phyloP scores from a whole-genome alignment of 192 early-diverging fungal genomes.

The Linnemannia hyalina region DNA sequence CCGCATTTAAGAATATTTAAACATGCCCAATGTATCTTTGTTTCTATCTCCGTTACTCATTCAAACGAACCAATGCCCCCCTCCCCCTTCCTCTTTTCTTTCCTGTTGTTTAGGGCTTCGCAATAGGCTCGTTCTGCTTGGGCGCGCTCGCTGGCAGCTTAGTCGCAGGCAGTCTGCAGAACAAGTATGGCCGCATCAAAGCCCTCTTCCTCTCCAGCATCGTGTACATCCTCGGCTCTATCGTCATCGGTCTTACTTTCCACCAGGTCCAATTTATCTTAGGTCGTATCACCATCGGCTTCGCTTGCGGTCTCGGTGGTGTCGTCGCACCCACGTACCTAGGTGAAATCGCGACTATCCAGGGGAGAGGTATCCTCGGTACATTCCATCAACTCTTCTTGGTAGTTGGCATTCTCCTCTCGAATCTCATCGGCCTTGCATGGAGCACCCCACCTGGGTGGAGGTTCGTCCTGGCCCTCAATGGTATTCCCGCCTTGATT shows the following conservation, averaged over 20 bases:
- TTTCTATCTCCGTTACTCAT: too few relatives aligned
- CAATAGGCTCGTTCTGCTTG: conserved; percentile 57
- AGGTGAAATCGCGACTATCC: conserved; percentile 80
- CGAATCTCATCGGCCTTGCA: conserved; percentile 72
- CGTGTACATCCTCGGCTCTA: conserved; percentile 71
- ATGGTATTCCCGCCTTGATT: conserved; percentile 69
- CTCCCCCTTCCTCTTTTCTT: not conserved
- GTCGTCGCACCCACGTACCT: conserved; percentile 75
- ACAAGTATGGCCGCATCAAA: conserved; percentile 63
- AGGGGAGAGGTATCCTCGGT: conserved; percentile 76
- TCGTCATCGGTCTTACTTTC: conserved; percentile 72
- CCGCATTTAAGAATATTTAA: too few relatives aligned
- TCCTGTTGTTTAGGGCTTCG: conserved; percentile 46
- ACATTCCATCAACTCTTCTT: conserved; percentile 81
- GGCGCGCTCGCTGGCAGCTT: conserved; percentile 72
- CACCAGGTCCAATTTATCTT: conserved; percentile 71
- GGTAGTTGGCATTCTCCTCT: conserved; percentile 80
- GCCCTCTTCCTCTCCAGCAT: conserved; percentile 73
- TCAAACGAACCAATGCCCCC: not conserved
- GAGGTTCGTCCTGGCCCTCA: conserved; percentile 78
- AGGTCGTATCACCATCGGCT: conserved; percentile 79
- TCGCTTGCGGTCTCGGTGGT: conserved; percentile 77
- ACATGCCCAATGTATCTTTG: too few relatives aligned
- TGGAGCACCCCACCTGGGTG: conserved; percentile 75
- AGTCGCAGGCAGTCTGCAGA: conserved; percentile 60